Conservation (phyloP, 495 filamentous ascomycete species). For the Parathielavia hyrcaniae region DNA sequence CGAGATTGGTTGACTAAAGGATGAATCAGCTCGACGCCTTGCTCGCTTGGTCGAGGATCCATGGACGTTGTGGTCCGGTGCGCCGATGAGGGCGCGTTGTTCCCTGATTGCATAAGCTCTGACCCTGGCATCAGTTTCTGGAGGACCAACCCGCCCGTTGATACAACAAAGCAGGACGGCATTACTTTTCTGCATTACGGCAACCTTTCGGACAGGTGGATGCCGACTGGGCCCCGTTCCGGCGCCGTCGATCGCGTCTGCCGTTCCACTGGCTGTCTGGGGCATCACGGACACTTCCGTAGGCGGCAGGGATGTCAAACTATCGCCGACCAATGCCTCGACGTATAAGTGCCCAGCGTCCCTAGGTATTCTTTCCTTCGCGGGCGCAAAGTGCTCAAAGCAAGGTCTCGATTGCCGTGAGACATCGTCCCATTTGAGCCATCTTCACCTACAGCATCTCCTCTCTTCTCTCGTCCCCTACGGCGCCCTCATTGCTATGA, state of each 20-base stretch:
- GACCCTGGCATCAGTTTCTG: not conserved
- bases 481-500: conserved; percentile 4
- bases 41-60: not conserved
- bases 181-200: not conserved
- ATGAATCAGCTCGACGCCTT: conserved; percentile 6
- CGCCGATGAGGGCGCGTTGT: not conserved
- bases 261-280: conserved; percentile 1
- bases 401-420: not conserved
- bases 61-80: not conserved
- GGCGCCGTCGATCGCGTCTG: conserved; percentile 11
- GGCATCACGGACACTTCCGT: not conserved
- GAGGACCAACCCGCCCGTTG: not conserved
- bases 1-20: not conserved
- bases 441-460: not conserved
- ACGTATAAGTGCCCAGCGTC: conserved; percentile 7
- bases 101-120: not conserved
- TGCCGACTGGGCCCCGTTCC: conserved; percentile 3
- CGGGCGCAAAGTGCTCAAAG: not conserved
- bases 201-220: not conserved
- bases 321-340: conserved; percentile 6
- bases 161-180: not conserved
- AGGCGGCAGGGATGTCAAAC: conserved; percentile 14
- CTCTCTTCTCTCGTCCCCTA: not conserved
- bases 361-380: not conserved
- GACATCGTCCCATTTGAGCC: not conserved